Conservation (phyloP, 768 basidiomycete genomes). For the Naganishia onofrii region DNA sequence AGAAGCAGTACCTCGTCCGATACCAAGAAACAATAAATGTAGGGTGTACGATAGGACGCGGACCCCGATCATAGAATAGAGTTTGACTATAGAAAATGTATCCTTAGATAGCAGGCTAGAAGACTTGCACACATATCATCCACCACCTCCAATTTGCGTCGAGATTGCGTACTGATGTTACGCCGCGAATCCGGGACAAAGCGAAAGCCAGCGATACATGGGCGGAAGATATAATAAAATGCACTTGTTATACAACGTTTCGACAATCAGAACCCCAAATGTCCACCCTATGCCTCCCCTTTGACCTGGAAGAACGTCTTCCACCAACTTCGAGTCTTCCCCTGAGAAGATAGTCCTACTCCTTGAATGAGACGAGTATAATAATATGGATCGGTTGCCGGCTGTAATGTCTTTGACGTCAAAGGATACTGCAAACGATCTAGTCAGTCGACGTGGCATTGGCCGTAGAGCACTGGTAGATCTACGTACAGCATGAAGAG, state of each 20-base stretch:
- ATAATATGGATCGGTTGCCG: conserved; percentile 45
- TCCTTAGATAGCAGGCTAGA: background rate
- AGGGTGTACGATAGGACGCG: background rate
- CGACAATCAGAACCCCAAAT: background rate
- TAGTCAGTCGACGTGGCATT: background rate
- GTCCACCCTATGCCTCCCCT: conserved; percentile 38
- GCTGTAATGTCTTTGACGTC: conserved; percentile 36
- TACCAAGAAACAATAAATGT: background rate
- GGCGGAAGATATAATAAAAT: background rate
- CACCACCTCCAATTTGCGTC: background rate
- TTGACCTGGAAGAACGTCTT: conserved; percentile 49
- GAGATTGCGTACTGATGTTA: too few relatives aligned
- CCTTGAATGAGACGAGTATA: conserved; percentile 47
- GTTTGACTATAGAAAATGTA: background rate
- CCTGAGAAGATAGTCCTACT: conserved; percentile 41
- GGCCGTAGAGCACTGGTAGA: background rate
- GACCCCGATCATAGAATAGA: background rate
- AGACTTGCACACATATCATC: background rate
- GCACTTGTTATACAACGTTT: conserved; percentile 2
- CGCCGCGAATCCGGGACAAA: too few relatives aligned
- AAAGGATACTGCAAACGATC: conserved; percentile 41
- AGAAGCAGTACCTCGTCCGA: background rate
- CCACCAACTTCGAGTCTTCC: conserved; percentile 47
- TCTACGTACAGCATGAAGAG: conserved; percentile 31
- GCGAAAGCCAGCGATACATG: background rate